These are phyloP conservation scores for Cyclocybe cylindracea DNA, from an alignment of 768 basidiomycete species.

Conservation along the genomic window DNA sequence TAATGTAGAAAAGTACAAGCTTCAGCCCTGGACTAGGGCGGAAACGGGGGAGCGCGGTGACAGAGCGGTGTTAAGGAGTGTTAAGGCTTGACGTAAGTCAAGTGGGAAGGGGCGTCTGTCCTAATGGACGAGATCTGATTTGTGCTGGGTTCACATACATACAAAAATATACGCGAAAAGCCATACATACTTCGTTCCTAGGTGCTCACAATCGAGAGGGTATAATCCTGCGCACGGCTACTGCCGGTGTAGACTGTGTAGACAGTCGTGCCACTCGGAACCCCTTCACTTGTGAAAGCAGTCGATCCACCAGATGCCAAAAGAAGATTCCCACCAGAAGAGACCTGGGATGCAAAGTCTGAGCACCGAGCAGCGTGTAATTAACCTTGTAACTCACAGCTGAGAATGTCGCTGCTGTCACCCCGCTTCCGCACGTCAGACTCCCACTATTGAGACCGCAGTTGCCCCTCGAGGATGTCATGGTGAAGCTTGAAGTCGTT, in stretches of 20 bases:
- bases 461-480: conserved; percentile 58
- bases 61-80: conserved; percentile 25
- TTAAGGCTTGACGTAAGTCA: background rate
- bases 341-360: conserved; percentile 31
- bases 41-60: conserved; percentile 12
- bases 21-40: background rate
- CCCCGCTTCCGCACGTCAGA: conserved; percentile 54
- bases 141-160: background rate
- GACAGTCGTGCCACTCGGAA: conserved; percentile 52
- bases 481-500: conserved; percentile 50
- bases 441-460: conserved; percentile 50
- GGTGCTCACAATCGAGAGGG: conserved; percentile 37
- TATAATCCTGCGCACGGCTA: conserved; percentile 34
- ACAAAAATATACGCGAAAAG: background rate
- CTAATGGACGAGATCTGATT: background rate
- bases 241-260: conserved; percentile 39
- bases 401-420: conserved; percentile 47
- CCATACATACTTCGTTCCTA: conserved; percentile 11
- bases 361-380: background rate
- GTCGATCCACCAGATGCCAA: conserved; percentile 53
- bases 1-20: conserved; percentile 4
- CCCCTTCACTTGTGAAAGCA: conserved; percentile 47
- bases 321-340: conserved; percentile 47
- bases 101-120: background rate
- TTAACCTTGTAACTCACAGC: conserved; percentile 38